These are phyloP conservation scores for Passalora sequoiae DNA, from an alignment of 2,329 filamentous ascomycete species.

Conservation along the genomic window DNA sequence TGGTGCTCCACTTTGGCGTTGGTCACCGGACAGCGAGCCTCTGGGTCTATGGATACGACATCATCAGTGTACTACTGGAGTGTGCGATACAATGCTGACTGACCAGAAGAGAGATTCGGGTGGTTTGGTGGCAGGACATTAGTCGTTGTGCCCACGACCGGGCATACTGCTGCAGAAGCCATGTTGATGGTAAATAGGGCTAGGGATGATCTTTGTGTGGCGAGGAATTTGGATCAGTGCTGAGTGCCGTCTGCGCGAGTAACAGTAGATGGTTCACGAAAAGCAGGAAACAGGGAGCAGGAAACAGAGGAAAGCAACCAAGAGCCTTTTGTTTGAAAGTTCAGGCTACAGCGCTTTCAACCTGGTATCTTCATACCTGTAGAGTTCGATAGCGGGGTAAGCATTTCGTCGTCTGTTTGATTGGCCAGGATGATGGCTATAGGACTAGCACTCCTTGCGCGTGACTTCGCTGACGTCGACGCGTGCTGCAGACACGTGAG, in stretches of 20 bases:
- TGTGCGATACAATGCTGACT: no score
- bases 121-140: slow-evolving; percentile 42
- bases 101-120: slow-evolving; percentile 29
- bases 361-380: neutral
- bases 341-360: neutral
- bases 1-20: slow-evolving; percentile 45
- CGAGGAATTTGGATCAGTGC: neutral
- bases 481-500: neutral
- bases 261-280: no score
- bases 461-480: neutral
- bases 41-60: slow-evolving; percentile 33
- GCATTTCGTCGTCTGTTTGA: no score
- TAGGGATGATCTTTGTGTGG: neutral
- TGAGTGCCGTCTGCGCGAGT: neutral
- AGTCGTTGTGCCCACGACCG: slow-evolving; percentile 40
- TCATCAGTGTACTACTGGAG: no score
- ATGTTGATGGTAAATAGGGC: slow-evolving; percentile 8
- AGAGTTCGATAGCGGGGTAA: neutral
- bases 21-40: slow-evolving; percentile 43
- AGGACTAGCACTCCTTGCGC: neutral
- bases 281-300: slow-evolving; percentile 1
- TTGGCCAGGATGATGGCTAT: no score
- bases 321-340: slow-evolving; percentile 4
- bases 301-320: neutral
- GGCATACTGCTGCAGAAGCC: slow-evolving; percentile 20